Conservation (phyloP, 1,284 basidiomycete genomes). For the Ganoderma sinense region DNA sequence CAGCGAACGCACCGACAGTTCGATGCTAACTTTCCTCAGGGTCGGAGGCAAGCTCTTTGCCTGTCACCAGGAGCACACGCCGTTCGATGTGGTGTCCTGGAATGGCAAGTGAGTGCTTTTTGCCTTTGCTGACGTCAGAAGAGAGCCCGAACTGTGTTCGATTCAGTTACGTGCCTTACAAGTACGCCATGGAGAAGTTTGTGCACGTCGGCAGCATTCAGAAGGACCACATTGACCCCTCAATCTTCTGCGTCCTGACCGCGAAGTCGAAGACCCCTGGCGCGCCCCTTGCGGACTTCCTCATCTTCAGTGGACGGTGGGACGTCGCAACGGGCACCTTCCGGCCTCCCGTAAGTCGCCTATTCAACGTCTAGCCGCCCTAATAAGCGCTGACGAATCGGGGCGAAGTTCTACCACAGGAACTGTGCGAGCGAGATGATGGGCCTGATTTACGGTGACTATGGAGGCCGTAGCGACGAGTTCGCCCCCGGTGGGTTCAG, state of each 20-base stretch:
- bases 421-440: conserved; percentile 70
- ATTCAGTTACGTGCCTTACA: conserved; percentile 73
- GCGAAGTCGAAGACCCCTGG: conserved; percentile 65
- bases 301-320: conserved; percentile 71
- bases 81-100: conserved; percentile 80
- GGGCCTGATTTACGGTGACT: conserved; percentile 65
- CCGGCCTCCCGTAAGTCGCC: conserved; percentile 44
- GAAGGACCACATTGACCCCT: conserved; percentile 71
- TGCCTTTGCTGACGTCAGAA: not conserved
- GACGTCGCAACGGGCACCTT: conserved; percentile 62
- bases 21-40: conserved; percentile 41
- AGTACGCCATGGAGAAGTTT: conserved; percentile 75
- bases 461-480: conserved; percentile 66
- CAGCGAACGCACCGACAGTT: not conserved
- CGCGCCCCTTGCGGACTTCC: conserved; percentile 65
- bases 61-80: conserved; percentile 70
- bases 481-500: conserved; percentile 67
- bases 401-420: conserved; percentile 64
- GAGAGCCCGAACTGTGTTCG: not conserved
- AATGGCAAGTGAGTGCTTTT: conserved; percentile 63
- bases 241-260: conserved; percentile 70
- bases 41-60: conserved; percentile 63
- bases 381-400: not conserved
- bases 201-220: conserved; percentile 71
- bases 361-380: conserved; percentile 12